Evolutionary conservation across 805 yeast genomes (phyloP).

Genomic region (Starmera amethionina): DNA sequence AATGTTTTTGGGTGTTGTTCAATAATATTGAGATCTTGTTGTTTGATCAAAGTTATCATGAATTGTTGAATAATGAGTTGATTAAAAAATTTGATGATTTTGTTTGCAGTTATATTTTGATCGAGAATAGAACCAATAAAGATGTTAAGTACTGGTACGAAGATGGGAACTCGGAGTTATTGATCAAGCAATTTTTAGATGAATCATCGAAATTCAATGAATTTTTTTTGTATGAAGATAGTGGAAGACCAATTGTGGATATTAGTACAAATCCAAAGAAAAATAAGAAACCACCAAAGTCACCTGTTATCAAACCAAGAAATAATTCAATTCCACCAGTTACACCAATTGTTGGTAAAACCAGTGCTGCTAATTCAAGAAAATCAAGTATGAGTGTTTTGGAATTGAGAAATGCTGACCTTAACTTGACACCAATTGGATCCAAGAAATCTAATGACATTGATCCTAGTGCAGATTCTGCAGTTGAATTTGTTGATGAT

Average conservation of each 20-base stretch:
- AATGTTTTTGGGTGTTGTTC: slow-evolving; percentile 60
- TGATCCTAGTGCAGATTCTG: slow-evolving; percentile 10
- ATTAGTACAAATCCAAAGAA: slow-evolving; percentile 3
- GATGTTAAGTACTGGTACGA: slow-evolving; percentile 1
- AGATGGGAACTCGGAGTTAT: slow-evolving; percentile 17
- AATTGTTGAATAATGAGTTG: slow-evolving; percentile 8
- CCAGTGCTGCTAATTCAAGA: background rate
- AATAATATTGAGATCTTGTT: slow-evolving; percentile 55
- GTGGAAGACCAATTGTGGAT: slow-evolving; percentile 29
- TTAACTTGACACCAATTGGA: slow-evolving; percentile 2
- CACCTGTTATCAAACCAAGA: slow-evolving; percentile 6
- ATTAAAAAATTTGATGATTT: slow-evolving; percentile 21
- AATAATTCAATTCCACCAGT: slow-evolving; percentile 1
- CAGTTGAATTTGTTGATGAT: slow-evolving; percentile 19
- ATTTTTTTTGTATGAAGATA: slow-evolving; percentile 27
- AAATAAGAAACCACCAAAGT: slow-evolving; percentile 12
- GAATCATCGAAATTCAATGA: slow-evolving; percentile 29
- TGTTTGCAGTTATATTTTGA: slow-evolving; percentile 25
- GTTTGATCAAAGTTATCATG: slow-evolving; percentile 22
- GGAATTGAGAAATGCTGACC: too few relatives aligned
- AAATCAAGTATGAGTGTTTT: background rate
- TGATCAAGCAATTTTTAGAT: slow-evolving; percentile 25
- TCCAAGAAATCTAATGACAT: slow-evolving; percentile 5
- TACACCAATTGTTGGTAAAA: background rate
- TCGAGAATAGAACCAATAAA: slow-evolving; percentile 6